Evolutionary conservation across 768 basidiomycete genomes (phyloP).

Genomic region (Lentinula guzmanii): DNA sequence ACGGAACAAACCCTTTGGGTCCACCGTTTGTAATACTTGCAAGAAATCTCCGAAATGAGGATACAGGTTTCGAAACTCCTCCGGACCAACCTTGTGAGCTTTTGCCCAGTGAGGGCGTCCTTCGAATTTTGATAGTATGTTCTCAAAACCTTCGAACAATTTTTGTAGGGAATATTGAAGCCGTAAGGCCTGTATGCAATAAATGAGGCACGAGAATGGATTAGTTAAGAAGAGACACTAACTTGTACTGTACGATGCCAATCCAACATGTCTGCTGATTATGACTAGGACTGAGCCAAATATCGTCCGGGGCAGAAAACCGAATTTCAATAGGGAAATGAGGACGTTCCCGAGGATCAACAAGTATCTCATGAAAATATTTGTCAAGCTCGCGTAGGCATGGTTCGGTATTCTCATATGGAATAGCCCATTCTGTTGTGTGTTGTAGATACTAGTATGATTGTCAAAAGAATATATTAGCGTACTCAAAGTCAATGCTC

Average conservation of each 20-base stretch:
- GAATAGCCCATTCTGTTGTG: slow-evolving; percentile 94
- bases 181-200: slow-evolving; percentile 70
- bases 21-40: slow-evolving; percentile 57
- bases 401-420: slow-evolving; percentile 55
- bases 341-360: slow-evolving; percentile 63
- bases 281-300: slow-evolving; percentile 89
- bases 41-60: slow-evolving; percentile 79
- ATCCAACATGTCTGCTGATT: slow-evolving; percentile 85
- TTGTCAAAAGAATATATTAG: background rate
- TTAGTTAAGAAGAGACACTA: slow-evolving; percentile 20
- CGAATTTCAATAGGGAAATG: slow-evolving; percentile 94
- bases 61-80: slow-evolving; percentile 61
- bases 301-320: slow-evolving; percentile 82
- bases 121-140: slow-evolving; percentile 57
- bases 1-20: slow-evolving; percentile 72
- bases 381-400: slow-evolving; percentile 67
- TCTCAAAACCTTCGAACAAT: slow-evolving; percentile 73
- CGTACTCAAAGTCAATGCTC: slow-evolving; percentile 22
- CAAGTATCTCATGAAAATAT: slow-evolving; percentile 66
- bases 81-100: slow-evolving; percentile 67
- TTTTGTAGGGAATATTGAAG: slow-evolving; percentile 73
- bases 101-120: slow-evolving; percentile 98
- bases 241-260: slow-evolving; percentile 98
- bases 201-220: slow-evolving; percentile 2
- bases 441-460: slow-evolving; percentile 73